These are phyloP conservation scores for Kwoniella sp. DNA, from an alignment of 768 basidiomycete genomes.

Conservation along the genomic window DNA sequence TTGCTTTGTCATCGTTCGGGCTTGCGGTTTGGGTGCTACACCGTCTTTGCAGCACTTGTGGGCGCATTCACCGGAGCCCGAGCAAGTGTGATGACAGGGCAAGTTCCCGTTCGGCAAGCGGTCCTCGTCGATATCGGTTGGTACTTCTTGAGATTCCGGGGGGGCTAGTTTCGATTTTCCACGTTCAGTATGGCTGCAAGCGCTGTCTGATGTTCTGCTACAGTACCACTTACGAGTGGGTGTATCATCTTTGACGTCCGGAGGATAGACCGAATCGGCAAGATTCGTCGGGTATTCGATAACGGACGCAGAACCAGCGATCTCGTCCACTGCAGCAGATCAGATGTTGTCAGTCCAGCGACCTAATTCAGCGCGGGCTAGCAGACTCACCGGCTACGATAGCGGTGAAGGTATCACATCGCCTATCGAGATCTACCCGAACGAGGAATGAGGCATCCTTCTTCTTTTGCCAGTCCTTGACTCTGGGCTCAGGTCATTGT, in stretches of 20 bases:
- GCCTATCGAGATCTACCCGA: constrained; percentile 66
- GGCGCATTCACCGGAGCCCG: neutral
- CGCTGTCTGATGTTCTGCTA: neutral
- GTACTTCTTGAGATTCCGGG: neutral
- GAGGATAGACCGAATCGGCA: constrained; percentile 11
- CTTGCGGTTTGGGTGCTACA: neutral
- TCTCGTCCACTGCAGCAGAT: constrained; percentile 67
- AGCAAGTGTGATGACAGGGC: constrained; percentile 8
- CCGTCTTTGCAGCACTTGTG: constrained; percentile 7
- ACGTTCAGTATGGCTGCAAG: neutral
- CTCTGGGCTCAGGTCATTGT: too few species aligned
- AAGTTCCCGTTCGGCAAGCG: constrained; percentile 1
- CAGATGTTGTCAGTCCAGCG: constrained; percentile 2
- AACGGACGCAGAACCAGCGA: constrained; percentile 67
- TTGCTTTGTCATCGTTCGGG: neutral
- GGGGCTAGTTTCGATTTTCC: neutral
- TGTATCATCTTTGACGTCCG: constrained; percentile 2
- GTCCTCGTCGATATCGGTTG: neutral
- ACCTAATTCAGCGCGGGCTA: neutral
- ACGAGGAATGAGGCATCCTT: constrained; percentile 66
- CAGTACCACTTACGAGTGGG: neutral
- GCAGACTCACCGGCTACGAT: constrained; percentile 17
- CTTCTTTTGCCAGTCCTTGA: constrained; percentile 61
- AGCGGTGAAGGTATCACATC: constrained; percentile 64
- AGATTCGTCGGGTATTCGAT: constrained; percentile 66